phyloP scores from a whole-genome alignment of 169 alveolate genomes.

The Plasmodium vinckei region DNA sequence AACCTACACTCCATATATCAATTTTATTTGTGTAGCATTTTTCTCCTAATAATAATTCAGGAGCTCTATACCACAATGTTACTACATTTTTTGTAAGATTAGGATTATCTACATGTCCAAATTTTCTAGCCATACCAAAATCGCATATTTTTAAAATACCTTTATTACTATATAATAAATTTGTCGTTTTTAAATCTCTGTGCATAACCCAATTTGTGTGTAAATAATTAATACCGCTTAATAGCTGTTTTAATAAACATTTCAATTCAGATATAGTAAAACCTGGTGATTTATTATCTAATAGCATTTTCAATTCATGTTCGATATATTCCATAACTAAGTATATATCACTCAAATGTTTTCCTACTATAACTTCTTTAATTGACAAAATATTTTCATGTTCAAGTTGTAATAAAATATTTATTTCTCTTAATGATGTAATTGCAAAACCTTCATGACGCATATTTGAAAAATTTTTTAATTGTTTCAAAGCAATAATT shows the following conservation, averaged over 20 bases:
- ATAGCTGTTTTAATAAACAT: slow-evolving; percentile 89
- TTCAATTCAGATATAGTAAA: slow-evolving; percentile 94
- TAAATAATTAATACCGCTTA: slow-evolving; percentile 87
- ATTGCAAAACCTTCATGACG: slow-evolving; percentile 95
- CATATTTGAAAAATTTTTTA: slow-evolving; percentile 90
- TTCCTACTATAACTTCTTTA: slow-evolving; percentile 92
- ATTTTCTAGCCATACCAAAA: slow-evolving; percentile 94
- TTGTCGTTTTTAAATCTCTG: slow-evolving; percentile 92
- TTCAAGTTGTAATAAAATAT: slow-evolving; percentile 92
- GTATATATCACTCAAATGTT: slow-evolving; percentile 85
- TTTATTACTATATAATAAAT: slow-evolving; percentile 88
- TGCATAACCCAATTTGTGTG: slow-evolving; percentile 93
- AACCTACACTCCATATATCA: slow-evolving; percentile 98
- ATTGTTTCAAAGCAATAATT: slow-evolving; percentile 94
- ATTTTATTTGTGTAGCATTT: slow-evolving; percentile 95
- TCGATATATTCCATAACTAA: slow-evolving; percentile 97
- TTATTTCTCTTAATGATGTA: slow-evolving; percentile 96
- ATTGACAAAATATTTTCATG: slow-evolving; percentile 95
- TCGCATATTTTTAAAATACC: slow-evolving; percentile 91
- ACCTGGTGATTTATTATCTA: slow-evolving; percentile 91
- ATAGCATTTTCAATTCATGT: slow-evolving; percentile 94
- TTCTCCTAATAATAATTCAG: slow-evolving; percentile 97
- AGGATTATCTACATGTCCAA: slow-evolving; percentile 87
- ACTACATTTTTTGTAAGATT: slow-evolving; percentile 96
- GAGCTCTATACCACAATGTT: slow-evolving; percentile 98